phyloP scores from a whole-genome alignment of 148 eudicot species.

The Camellia granthamiana region DNA sequence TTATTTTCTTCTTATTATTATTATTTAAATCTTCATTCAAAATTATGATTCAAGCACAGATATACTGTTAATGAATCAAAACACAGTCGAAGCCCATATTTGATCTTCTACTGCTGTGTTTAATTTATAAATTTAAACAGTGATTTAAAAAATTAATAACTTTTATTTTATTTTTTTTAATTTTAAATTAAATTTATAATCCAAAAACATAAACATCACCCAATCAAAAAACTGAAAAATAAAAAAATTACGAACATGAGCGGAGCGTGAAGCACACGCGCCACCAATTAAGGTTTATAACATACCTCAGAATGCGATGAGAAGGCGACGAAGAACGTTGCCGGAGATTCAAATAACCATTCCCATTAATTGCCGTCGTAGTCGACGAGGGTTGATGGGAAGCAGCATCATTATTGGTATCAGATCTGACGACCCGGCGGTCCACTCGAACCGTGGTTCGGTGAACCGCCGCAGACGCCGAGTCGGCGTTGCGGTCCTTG shows the following conservation, averaged over 20 bases:
- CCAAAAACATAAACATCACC: too few relatives aligned
- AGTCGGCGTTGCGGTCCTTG: conserved; percentile 31
- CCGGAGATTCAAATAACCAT: conserved; percentile 57
- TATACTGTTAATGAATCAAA: too few relatives aligned
- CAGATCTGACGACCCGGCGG: conserved; percentile 53
- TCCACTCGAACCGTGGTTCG: conserved; percentile 51
- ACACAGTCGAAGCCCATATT: too few relatives aligned
- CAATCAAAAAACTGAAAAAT: too few relatives aligned
- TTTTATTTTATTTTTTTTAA: too few relatives aligned
- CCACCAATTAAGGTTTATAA: background rate
- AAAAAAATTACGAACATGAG: background rate
- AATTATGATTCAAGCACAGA: too few relatives aligned
- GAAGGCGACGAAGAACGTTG: conserved; percentile 68
- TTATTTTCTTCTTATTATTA: too few relatives aligned
- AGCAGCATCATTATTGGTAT: conserved; percentile 14
- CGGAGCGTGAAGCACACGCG: background rate
- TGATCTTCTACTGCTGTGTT: too few relatives aligned
- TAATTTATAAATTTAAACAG: too few relatives aligned
- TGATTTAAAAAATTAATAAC: too few relatives aligned
- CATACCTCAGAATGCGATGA: conserved; percentile 66
- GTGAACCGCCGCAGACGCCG: conserved; percentile 26
- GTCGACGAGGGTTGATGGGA: background rate
- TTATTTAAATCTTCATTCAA: too few relatives aligned
- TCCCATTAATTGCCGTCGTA: conserved; percentile 8
- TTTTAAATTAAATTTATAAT: too few relatives aligned